phyloP scores from a whole-genome alignment of 768 basidiomycete species.

The Podaxis sp. region DNA sequence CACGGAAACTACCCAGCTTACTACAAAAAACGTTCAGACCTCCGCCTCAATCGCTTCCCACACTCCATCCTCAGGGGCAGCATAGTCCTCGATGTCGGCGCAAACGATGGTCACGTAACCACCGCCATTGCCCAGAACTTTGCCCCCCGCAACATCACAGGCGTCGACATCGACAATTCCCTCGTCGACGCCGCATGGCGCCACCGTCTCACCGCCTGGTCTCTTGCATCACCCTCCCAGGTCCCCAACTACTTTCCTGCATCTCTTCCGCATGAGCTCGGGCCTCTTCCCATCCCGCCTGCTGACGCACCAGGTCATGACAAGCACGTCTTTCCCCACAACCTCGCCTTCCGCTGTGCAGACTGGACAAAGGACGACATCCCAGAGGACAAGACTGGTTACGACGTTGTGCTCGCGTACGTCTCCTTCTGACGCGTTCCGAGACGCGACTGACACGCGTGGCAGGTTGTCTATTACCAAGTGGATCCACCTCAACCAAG shows the following conservation, averaged over 20 bases:
- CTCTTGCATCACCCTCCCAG: constrained; percentile 47
- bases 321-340: constrained; percentile 68
- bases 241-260: constrained; percentile 66
- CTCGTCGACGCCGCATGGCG: constrained; percentile 79
- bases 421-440: constrained; percentile 23
- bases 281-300: constrained; percentile 68
- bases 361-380: constrained; percentile 70
- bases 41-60: constrained; percentile 64
- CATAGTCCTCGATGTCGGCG: constrained; percentile 79
- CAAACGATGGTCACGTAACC: constrained; percentile 85
- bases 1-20: constrained; percentile 82
- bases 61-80: constrained; percentile 49
- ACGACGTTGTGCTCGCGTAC: constrained; percentile 81
- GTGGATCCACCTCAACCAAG: constrained; percentile 87
- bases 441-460: not conserved
- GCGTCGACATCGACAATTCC: constrained; percentile 82
- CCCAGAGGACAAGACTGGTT: constrained; percentile 53
- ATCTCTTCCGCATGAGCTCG: constrained; percentile 75
- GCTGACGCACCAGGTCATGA: constrained; percentile 24
- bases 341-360: constrained; percentile 66
- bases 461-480: constrained; percentile 82
- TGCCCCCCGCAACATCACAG: constrained; percentile 74
- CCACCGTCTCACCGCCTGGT: constrained; percentile 69
- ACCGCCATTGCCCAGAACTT: constrained; percentile 23
- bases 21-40: constrained; percentile 67